A percentile compares a stretch with the other conserved stretches of the same genome.
Evolutionary conservation across 495 filamentous ascomycete genomes (phyloP).

Genomic region (Tuber umbilicatum): DNA sequence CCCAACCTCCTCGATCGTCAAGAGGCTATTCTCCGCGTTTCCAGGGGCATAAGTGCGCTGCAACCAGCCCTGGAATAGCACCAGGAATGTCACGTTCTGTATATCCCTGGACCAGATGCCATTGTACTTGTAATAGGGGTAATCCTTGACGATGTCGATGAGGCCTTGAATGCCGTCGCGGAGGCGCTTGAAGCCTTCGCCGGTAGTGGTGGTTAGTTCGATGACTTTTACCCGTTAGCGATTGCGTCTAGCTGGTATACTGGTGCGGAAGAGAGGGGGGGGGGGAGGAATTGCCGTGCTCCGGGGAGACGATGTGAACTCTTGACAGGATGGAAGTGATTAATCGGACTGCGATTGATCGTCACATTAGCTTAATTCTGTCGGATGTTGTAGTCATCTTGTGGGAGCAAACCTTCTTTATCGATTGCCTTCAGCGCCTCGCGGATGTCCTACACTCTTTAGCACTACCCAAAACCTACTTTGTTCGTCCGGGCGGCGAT

Average conservation of each 20-base stretch:
- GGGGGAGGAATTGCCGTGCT: conserved; percentile 56
- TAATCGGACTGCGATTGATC: conserved; percentile 50
- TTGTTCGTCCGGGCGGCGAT: not conserved
- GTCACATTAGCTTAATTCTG: not conserved
- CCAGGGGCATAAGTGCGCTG: conserved; percentile 28
- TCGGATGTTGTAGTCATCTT: not conserved
- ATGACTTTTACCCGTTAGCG: conserved; percentile 39
- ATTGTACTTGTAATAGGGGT: conserved; percentile 97
- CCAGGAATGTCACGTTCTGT: conserved; percentile 57
- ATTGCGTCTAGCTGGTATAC: not conserved
- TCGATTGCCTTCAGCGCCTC: conserved; percentile 74
- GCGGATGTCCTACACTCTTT: conserved; percentile 56
- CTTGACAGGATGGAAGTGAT: conserved; percentile 76
- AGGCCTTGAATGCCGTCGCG: conserved; percentile 55
- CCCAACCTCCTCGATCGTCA: conserved; percentile 85
- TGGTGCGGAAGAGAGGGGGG: not conserved
- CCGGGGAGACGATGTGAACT: conserved; percentile 76
- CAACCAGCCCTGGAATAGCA: conserved; percentile 35
- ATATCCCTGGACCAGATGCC: conserved; percentile 72
- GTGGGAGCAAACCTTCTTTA: conserved; percentile 53
- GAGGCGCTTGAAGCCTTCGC: conserved; percentile 54
- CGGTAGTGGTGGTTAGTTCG: conserved; percentile 50
- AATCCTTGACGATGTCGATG: conserved; percentile 62
- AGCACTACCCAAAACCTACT: not conserved
- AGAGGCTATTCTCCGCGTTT: conserved; percentile 48